phyloP scores from a whole-genome alignment of 129 eudicot species.

The Flaveria ramosissima region DNA sequence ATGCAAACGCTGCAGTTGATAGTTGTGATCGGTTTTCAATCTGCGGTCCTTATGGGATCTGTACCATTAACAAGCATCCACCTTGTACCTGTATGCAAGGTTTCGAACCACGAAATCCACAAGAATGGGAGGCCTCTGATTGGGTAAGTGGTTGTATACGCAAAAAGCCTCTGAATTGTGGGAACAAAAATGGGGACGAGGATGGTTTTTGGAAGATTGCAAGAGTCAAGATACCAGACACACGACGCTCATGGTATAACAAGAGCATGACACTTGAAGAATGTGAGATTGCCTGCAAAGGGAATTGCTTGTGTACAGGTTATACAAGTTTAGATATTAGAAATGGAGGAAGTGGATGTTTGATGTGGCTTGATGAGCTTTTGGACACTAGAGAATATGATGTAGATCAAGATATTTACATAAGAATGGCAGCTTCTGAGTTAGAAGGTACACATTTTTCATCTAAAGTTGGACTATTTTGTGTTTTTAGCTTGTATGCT shows the following conservation, averaged over 20 bases:
- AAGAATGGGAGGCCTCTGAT: constrained; percentile 36
- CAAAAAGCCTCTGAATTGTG: constrained; percentile 31
- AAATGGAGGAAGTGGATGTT: constrained; percentile 40
- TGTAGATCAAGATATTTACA: constrained; percentile 25
- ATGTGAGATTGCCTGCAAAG: constrained; percentile 29
- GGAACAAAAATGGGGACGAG: constrained; percentile 21
- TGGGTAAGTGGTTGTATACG: constrained; percentile 61
- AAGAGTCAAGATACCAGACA: constrained; percentile 33
- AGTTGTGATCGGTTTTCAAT: constrained; percentile 37
- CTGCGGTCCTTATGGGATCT: constrained; percentile 42
- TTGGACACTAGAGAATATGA: constrained; percentile 29
- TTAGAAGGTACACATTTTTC: constrained; percentile 3
- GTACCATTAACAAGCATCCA: constrained; percentile 29
- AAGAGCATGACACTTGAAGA: constrained; percentile 36
- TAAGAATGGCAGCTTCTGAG: constrained; percentile 34
- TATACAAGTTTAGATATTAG: constrained; percentile 36
- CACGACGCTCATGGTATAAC: constrained; percentile 30
- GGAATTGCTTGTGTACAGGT: constrained; percentile 38
- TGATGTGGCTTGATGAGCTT: constrained; percentile 37
- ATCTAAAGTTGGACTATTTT: background rate
- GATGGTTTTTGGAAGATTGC: constrained; percentile 33
- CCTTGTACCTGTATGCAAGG: constrained; percentile 38
- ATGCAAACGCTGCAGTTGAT: constrained; percentile 15
- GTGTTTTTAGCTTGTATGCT: background rate
- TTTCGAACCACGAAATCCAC: constrained; percentile 28